Conservation (phyloP, 139 green algal species). For the Auxenochlorella protothecoides region DNA sequence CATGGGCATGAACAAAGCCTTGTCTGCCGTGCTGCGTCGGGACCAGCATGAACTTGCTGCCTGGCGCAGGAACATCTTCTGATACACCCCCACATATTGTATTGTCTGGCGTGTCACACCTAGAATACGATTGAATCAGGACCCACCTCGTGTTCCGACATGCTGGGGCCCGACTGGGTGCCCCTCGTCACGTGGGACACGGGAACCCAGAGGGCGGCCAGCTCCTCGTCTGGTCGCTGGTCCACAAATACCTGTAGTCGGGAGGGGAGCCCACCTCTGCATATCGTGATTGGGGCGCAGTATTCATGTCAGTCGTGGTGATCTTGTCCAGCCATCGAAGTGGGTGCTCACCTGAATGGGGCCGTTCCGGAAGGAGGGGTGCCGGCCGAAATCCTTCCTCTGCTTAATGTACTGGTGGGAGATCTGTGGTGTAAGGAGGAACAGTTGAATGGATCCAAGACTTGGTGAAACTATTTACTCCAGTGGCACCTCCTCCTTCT, state of each 20-base stretch:
- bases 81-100: background rate
- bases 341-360: too few relatives aligned
- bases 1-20: background rate
- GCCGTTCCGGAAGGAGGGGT: slow-evolving; percentile 46
- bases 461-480: background rate
- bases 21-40: background rate
- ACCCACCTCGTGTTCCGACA: slow-evolving; percentile 70
- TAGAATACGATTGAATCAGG: background rate
- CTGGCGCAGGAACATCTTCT: background rate
- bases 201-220: slow-evolving; percentile 58
- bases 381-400: slow-evolving; percentile 76
- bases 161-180: slow-evolving; percentile 61
- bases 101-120: background rate
- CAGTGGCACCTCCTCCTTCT: background rate
- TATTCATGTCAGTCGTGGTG: too few relatives aligned
- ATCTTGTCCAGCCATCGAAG: too few relatives aligned
- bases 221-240: slow-evolving; percentile 75
- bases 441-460: too few relatives aligned
- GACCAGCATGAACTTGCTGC: background rate
- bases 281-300: too few relatives aligned
- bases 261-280: background rate
- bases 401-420: slow-evolving; percentile 68
- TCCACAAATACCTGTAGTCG: slow-evolving; percentile 66
- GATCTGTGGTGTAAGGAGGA: slow-evolving; percentile 43
- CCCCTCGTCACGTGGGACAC: slow-evolving; percentile 56